Evolutionary conservation across 169 alveolate species (phyloP).

Genomic region (Nephromyces sp.): DNA sequence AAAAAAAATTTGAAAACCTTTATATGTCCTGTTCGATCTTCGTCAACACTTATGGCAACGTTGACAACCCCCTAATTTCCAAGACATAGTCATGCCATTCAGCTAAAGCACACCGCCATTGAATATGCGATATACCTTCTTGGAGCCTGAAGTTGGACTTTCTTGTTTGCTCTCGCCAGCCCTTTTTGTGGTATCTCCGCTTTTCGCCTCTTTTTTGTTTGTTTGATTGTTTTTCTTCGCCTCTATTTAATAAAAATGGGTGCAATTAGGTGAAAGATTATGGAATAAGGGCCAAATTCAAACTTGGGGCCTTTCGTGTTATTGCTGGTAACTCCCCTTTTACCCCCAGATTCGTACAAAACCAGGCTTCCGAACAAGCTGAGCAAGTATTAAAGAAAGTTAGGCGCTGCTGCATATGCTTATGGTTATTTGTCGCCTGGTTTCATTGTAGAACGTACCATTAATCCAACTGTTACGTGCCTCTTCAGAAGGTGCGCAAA

Average conservation of each 20-base stretch:
- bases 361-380: conserved; percentile 56
- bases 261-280: too few relatives aligned
- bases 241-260: too few relatives aligned
- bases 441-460: too few relatives aligned
- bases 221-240: too few relatives aligned
- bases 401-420: background rate
- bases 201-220: background rate
- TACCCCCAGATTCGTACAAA: conserved; percentile 49
- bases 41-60: background rate
- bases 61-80: background rate
- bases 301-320: too few relatives aligned
- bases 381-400: background rate
- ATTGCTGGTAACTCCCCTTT: conserved; percentile 34
- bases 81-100: too few relatives aligned
- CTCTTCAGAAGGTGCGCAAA: conserved; percentile 43
- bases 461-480: conserved; percentile 55
- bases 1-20: too few relatives aligned
- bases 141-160: too few relatives aligned
- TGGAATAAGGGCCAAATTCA: too few relatives aligned
- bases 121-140: too few relatives aligned
- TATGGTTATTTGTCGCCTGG: too few relatives aligned
- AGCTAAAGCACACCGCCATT: too few relatives aligned
- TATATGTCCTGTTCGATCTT: background rate
- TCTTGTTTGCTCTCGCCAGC: background rate
- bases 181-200: background rate